Evolutionary conservation across 2,329 filamentous ascomycete species (phyloP).

Genomic region (Epichloe bromicola): DNA sequence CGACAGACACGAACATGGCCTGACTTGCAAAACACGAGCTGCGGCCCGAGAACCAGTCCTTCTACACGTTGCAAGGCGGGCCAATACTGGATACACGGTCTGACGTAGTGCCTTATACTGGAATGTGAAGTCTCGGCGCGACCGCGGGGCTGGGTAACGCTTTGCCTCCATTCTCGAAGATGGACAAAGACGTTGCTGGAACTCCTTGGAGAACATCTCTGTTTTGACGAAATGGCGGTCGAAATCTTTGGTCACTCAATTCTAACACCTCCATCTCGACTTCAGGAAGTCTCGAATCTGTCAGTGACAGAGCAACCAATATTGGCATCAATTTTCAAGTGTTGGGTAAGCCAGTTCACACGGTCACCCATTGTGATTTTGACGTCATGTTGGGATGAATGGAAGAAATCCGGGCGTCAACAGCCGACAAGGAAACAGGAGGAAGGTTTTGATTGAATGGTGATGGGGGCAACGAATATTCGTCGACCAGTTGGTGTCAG

Average conservation of each 20-base stretch:
- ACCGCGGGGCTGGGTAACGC: constrained; percentile 9
- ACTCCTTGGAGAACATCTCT: neutral
- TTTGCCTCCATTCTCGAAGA: neutral
- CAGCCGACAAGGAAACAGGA: neutral
- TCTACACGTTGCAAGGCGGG: neutral
- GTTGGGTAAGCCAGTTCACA: neutral
- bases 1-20: neutral
- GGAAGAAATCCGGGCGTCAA: neutral
- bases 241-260: neutral
- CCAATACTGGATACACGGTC: neutral
- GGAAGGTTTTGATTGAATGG: neutral
- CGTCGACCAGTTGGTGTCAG: neutral
- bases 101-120: constrained; percentile 10
- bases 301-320: neutral
- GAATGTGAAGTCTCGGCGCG: constrained; percentile 13
- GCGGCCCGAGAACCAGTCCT: neutral
- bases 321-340: neutral
- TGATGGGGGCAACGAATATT: neutral
- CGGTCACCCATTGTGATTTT: neutral
- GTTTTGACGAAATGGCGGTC: neutral
- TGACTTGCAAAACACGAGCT: neutral
- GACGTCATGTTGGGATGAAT: neutral
- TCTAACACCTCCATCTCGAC: neutral
- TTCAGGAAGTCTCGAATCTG: neutral
- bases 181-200: neutral